A percentile compares a stretch with the other conserved stretches of the same genome.
These are phyloP conservation scores for Zymoseptoria passerinii DNA, from an alignment of 2,329 filamentous ascomycete genomes.

Conservation along the genomic window DNA sequence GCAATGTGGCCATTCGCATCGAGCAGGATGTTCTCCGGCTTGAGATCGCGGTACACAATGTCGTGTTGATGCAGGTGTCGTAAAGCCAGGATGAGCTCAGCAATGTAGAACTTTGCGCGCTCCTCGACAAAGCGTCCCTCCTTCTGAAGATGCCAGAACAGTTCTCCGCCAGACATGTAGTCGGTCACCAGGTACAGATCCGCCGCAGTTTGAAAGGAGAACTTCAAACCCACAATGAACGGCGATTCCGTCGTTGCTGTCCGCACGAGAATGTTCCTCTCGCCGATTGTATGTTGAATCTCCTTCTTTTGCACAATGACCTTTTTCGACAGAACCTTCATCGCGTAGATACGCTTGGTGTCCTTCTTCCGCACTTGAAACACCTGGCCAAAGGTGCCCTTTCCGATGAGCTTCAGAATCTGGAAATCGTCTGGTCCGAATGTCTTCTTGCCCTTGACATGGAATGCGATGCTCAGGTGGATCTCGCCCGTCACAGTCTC, in stretches of 20 bases:
- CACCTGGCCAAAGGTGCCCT: constrained; percentile 96
- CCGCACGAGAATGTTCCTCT: constrained; percentile 92
- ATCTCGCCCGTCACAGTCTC: constrained; percentile 74
- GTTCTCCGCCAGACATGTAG: constrained; percentile 97
- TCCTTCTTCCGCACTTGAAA: constrained; percentile 98
- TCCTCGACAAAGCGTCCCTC: constrained; percentile 92
- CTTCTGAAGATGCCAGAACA: constrained; percentile 98
- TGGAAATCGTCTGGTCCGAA: constrained; percentile 94
- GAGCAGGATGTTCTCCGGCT: constrained; percentile 93
- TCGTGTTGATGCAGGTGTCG: constrained; percentile 94
- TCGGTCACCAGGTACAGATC: constrained; percentile 98
- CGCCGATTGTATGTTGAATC: constrained; percentile 91
- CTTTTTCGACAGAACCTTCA: constrained; percentile 99
- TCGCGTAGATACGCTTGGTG: constrained; percentile 90
- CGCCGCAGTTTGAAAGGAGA: constrained; percentile 95
- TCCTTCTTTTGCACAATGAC: constrained; percentile 99
- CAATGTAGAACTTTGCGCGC: constrained; percentile 97
- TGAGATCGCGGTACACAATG: constrained; percentile 94
- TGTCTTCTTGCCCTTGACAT: constrained; percentile 79
- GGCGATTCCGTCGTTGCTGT: constrained; percentile 93
- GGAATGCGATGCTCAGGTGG: constrained; percentile 76
- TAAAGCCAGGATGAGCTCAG: constrained; percentile 88
- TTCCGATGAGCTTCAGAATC: constrained; percentile 91
- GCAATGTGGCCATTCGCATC: constrained; percentile 98
- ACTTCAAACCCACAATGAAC: constrained; percentile 96